These are phyloP conservation scores for Mytilinidion resinicola DNA, from an alignment of 495 filamentous ascomycete species.

Conservation along the genomic window DNA sequence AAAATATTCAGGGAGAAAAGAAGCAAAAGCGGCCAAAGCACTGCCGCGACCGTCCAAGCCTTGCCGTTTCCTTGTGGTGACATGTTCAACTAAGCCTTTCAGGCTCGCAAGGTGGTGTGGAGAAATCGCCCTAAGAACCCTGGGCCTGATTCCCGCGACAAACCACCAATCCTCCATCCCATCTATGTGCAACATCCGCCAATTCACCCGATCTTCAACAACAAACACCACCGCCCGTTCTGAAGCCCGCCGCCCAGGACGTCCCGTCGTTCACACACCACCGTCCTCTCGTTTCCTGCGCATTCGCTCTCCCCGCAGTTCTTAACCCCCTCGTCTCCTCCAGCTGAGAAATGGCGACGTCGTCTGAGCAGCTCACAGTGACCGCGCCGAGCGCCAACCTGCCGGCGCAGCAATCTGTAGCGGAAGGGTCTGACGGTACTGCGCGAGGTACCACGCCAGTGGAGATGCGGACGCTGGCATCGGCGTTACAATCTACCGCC, in stretches of 20 bases:
- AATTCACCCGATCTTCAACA: not conserved
- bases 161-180: no score
- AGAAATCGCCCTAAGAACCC: no score
- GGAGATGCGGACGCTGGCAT: slow-evolving; percentile 25
- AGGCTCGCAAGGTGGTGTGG: no score
- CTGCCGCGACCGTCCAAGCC: no score
- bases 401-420: not conserved
- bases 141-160: no score
- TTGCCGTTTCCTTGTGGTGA: no score
- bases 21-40: no score
- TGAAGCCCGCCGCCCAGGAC: not conserved
- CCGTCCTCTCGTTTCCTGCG: not conserved
- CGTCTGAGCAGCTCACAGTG: slow-evolving; percentile 8
- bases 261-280: not conserved
- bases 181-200: not conserved
- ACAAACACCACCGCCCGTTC: not conserved
- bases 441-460: slow-evolving; percentile 13
- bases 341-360: slow-evolving; percentile 15
- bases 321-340: not conserved
- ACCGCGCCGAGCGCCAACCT: slow-evolving; percentile 1
- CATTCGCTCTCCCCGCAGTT: not conserved
- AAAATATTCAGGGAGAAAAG: no score
- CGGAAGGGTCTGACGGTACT: slow-evolving; percentile 6
- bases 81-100: no score
- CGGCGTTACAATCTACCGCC: slow-evolving; percentile 3